Evolutionary conservation across 768 basidiomycete species (phyloP), one percentile per base, ranked within the genome.

Genomic region (Tylopilus cervinicoccineus): DNA sequence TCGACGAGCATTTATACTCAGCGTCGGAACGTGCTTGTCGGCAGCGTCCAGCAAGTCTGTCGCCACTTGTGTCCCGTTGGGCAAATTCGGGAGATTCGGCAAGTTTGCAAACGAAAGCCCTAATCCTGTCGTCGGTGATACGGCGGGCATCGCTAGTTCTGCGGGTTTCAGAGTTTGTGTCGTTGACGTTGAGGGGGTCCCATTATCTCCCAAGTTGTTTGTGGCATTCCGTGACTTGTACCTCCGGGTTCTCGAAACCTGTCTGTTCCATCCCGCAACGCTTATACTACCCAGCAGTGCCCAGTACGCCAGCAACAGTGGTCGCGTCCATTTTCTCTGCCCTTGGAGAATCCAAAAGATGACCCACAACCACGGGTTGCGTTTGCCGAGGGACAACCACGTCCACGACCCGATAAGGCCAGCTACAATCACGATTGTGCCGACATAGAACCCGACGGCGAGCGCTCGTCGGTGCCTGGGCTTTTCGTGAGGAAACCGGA

Each of bases 221-320:
- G 58, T 51, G 43, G 58, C 50, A 52, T 71, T 74, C 55, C 81
- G 68, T 14, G 77, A 72, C 42, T 86, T 72, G 59, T 84, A 84
- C 54, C 81, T 75, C 48, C 92, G 73, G 1, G 86, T 81, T 50
- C 93, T 75, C 6, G 84, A 85, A 40, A 98, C 70, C 65, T 96
- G 94, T 42, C 93, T 76, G 65, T 83, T 93, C 96, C 96, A 98
- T 0, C 91, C 94, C 8, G 87, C 93, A 20, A 98, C 89, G 49
- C 92, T 94, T 48, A 95, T 74, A 53, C 75, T 77, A 6, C 86
- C 88, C 24, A 95, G 67, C 5, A 79, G 68, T 7, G 74, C 86
- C 96, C 96, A 99, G 64, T 96, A 98, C 5, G 72, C 77, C 41
- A 96, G 69, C 37, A 99, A 71, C 8, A 78, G 79, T 2, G 84